Percentiles rank a stretch among this genome's conserved stretches.
Conservation (phyloP, 2,329 filamentous ascomycete species). For the Zymoseptoria ardabiliae region DNA sequence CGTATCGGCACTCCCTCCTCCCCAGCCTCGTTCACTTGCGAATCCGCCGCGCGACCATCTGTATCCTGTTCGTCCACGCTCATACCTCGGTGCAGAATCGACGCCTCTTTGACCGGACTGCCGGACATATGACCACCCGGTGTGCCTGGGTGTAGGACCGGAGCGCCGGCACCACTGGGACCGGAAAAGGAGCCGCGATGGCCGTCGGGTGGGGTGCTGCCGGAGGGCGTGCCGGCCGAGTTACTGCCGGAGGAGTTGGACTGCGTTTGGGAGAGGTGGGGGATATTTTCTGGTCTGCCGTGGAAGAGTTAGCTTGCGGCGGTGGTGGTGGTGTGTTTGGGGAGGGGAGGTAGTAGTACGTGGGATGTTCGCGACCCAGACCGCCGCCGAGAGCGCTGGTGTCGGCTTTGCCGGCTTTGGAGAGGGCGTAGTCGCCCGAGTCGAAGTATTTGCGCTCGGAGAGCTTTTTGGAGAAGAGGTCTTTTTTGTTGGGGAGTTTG, state of each 20-base stretch:
- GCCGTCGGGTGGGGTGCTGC: conserved; percentile 5
- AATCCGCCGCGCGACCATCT: not conserved
- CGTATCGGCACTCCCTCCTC: not conserved
- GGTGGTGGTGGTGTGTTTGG: not conserved
- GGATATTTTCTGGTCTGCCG: conserved; percentile 31
- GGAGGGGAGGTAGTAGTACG: conserved; percentile 58
- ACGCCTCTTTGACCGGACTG: conserved; percentile 85
- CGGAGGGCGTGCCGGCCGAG: conserved; percentile 5
- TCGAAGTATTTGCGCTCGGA: conserved; percentile 99
- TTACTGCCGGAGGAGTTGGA: conserved; percentile 16
- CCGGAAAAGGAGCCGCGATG: conserved; percentile 19
- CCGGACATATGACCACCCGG: conserved; percentile 48
- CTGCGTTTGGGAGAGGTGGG: conserved; percentile 29
- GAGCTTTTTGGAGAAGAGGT: conserved; percentile 94
- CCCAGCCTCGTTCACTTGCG: not conserved
- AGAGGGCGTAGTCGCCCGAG: conserved; percentile 89
- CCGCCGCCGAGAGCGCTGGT: conserved; percentile 70
- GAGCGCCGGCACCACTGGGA: conserved; percentile 14
- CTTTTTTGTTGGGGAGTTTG: conserved; percentile 93
- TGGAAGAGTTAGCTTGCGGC: conserved; percentile 6
- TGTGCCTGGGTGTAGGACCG: conserved; percentile 34
- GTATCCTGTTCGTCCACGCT: conserved; percentile 53
- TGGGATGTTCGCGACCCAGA: conserved; percentile 89
- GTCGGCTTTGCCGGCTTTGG: conserved; percentile 92
- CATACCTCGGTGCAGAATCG: conserved; percentile 75